Evolutionary conservation across 2,329 filamentous ascomycete species (phyloP).

Genomic region (Claviceps cyperi): DNA sequence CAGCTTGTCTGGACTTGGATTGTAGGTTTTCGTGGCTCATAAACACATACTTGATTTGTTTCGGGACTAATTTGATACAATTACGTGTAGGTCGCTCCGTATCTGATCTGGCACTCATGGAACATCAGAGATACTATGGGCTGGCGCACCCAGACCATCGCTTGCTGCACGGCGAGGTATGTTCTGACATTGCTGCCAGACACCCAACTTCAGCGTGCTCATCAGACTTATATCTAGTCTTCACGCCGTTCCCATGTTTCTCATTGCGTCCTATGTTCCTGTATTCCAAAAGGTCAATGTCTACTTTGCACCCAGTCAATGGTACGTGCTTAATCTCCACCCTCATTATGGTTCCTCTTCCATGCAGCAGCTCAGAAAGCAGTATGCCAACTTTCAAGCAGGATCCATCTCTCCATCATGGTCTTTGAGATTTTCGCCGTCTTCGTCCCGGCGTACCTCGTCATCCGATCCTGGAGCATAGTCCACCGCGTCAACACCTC

Average conservation of each 20-base stretch:
- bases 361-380: neutral
- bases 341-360: constrained; percentile 15
- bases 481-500: constrained; percentile 13
- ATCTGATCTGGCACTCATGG: constrained; percentile 44
- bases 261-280: constrained; percentile 39
- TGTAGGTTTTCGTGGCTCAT: neutral
- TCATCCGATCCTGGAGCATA: constrained; percentile 24
- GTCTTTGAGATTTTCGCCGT: constrained; percentile 47
- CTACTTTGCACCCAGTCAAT: constrained; percentile 43
- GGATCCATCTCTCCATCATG: constrained; percentile 38
- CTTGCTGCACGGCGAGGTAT: constrained; percentile 28
- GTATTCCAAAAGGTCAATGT: constrained; percentile 34
- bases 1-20: constrained; percentile 38
- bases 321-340: constrained; percentile 38
- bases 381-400: constrained; percentile 1
- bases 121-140: constrained; percentile 47
- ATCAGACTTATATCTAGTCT: constrained; percentile 24
- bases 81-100: constrained; percentile 32
- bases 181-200: constrained; percentile 5
- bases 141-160: constrained; percentile 49
- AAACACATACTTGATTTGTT: too few species aligned
- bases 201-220: too few species aligned
- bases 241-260: constrained; percentile 50
- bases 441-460: constrained; percentile 44
- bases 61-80: neutral